Percentiles rank a stretch among this genome's conserved stretches.
These are phyloP conservation scores for Abelmoschus esculentus DNA, from an alignment of 345 rosid species.

Conservation along the genomic window DNA sequence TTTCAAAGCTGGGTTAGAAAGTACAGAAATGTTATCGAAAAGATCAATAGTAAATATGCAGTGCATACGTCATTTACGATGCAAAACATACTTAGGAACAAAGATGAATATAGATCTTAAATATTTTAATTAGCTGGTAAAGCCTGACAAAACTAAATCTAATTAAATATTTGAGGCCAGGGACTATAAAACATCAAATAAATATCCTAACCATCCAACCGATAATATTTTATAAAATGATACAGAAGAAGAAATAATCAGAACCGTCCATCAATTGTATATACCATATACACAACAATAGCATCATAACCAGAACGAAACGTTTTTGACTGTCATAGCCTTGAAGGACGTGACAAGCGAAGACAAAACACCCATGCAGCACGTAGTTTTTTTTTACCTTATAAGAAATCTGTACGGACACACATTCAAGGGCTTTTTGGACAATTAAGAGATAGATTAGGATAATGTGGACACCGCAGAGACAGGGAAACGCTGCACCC, in stretches of 20 bases:
- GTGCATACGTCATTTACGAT: too few species aligned
- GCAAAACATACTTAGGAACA: too few species aligned
- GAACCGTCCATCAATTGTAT: neutral
- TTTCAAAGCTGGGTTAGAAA: neutral
- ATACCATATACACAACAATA: neutral
- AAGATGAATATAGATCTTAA: too few species aligned
- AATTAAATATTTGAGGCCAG: neutral
- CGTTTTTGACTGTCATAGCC: neutral
- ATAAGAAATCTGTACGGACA: neutral
- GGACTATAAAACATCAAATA: neutral
- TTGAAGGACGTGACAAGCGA: neutral
- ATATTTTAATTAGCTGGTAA: too few species aligned
- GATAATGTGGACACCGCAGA: constrained; percentile 37
- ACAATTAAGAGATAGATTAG: constrained; percentile 23
- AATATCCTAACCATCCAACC: neutral
- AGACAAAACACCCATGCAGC: neutral
- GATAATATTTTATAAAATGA: neutral
- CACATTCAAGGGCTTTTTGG: constrained; percentile 9
- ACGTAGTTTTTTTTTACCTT: too few species aligned
- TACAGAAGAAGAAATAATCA: neutral
- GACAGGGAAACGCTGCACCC: constrained; percentile 56
- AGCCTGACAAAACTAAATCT: too few species aligned
- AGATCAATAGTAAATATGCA: too few species aligned
- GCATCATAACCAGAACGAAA: neutral
- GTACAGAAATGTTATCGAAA: neutral